Evolutionary conservation across 352 stramenopile genomes (phyloP).

Genomic region (Globisporangium ultimum): DNA sequence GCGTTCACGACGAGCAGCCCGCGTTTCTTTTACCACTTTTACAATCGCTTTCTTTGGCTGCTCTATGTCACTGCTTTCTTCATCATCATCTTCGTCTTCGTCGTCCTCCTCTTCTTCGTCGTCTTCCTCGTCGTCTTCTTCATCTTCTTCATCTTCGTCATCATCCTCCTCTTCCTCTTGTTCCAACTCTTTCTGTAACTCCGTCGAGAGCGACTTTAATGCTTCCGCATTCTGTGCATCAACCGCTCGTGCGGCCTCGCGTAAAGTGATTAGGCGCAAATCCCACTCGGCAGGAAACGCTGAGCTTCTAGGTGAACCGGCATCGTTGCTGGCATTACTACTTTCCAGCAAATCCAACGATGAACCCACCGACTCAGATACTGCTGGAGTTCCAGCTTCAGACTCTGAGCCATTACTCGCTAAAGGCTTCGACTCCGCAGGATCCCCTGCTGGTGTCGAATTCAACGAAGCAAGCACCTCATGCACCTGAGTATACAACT

Average conservation of each 20-base stretch:
- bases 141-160: slow-evolving; percentile 18
- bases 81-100: slow-evolving; percentile 13
- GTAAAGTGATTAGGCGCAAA: slow-evolving; percentile 27
- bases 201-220: slow-evolving; percentile 19
- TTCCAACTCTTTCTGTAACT: slow-evolving; percentile 20
- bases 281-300: slow-evolving; percentile 24
- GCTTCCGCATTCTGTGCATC: slow-evolving; percentile 22
- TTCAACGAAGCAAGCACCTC: slow-evolving; percentile 4
- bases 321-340: background rate
- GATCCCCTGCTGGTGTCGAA: background rate
- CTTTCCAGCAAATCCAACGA: no score
- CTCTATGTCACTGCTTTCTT: background rate
- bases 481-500: slow-evolving; percentile 26
- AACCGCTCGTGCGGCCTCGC: slow-evolving; percentile 19
- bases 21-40: slow-evolving; percentile 14
- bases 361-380: background rate
- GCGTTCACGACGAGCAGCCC: slow-evolving; percentile 3
- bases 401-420: no score
- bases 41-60: background rate
- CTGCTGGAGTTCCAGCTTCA: no score
- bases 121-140: slow-evolving; percentile 20
- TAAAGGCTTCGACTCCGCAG: background rate
- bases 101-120: slow-evolving; percentile 11
- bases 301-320: background rate
- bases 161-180: slow-evolving; percentile 28